A percentile compares a stretch with the other conserved stretches of the same genome.
These are phyloP conservation scores for Fraxinus dipetala DNA, from an alignment of 305 asterid species.

Conservation along the genomic window DNA sequence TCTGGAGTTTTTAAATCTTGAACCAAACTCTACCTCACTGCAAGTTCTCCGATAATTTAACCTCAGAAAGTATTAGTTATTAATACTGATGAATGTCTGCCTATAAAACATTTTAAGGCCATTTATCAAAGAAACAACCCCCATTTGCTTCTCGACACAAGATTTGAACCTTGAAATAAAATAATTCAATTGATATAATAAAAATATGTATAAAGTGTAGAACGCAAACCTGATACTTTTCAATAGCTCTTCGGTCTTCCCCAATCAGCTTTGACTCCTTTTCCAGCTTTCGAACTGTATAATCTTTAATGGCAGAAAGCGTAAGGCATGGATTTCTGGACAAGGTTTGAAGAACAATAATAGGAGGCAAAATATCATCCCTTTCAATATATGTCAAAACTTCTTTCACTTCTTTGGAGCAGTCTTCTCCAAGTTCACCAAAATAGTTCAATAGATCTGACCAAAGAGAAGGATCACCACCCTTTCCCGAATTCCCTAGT, in stretches of 20 bases:
- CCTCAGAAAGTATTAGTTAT: background rate
- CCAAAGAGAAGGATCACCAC: constrained; percentile 92
- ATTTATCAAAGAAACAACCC: background rate
- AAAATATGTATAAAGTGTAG: background rate
- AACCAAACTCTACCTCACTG: background rate
- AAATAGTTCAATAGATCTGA: constrained; percentile 87
- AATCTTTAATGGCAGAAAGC: constrained; percentile 92
- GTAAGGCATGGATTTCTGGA: constrained; percentile 87
- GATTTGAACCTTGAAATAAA: constrained; percentile 9
- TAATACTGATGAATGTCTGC: background rate
- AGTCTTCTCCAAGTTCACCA: constrained; percentile 98
- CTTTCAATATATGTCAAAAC: constrained; percentile 80
- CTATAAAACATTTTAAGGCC: background rate
- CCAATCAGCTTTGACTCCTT: constrained; percentile 87
- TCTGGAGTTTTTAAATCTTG: background rate
- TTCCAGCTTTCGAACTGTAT: constrained; percentile 88
- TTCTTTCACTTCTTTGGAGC: constrained; percentile 95
- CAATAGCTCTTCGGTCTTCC: constrained; percentile 75
- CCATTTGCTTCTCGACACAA: background rate
- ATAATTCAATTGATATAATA: constrained; percentile 7
- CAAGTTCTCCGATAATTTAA: background rate
- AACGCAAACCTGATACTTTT: constrained; percentile 78
- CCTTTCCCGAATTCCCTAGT: constrained; percentile 80
- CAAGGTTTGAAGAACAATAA: constrained; percentile 83
- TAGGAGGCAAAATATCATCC: constrained; percentile 92